Conservation (phyloP, 2,329 filamentous ascomycete genomes). For the Teratosphaeria viscida region DNA sequence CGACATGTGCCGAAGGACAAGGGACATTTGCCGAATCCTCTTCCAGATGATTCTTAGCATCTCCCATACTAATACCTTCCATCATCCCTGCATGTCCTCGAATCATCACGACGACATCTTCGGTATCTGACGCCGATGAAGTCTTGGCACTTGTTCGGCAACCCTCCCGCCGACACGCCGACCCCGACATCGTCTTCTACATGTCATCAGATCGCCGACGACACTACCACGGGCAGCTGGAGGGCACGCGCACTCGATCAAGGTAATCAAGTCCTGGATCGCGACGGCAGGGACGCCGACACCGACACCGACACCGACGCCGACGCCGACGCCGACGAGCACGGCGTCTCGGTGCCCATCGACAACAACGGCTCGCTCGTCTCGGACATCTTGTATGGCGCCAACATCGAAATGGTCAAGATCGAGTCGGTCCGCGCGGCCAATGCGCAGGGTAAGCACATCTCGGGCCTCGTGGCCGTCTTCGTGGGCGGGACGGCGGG, state of each 20-base stretch:
- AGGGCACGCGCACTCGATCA: neutral
- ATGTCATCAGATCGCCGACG: neutral
- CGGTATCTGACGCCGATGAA: neutral
- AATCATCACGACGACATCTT: neutral
- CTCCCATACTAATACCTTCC: no score
- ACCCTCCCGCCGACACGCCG: neutral
- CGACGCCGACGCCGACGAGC: neutral
- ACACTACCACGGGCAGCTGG: no score
- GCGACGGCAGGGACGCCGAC: neutral
- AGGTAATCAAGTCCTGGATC: neutral
- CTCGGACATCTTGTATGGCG: constrained; percentile 2
- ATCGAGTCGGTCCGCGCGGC: constrained; percentile 22
- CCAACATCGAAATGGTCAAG: constrained; percentile 9
- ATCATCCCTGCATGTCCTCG: neutral
- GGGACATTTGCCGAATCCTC: neutral
- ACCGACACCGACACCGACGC: no score
- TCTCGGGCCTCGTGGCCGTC: constrained; percentile 24
- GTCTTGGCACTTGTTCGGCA: neutral
- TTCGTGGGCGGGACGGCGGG: constrained; percentile 36
- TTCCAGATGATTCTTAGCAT: no score
- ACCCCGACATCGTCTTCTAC: neutral
- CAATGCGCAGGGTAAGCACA: constrained; percentile 19
- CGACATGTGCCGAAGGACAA: neutral
- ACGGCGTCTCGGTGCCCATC: neutral
- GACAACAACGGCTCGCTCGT: neutral